Percentiles rank a stretch among this genome's conserved stretches.
Evolutionary conservation across 441 rosid species (phyloP).

Genomic region (Biscutella auriculata): DNA sequence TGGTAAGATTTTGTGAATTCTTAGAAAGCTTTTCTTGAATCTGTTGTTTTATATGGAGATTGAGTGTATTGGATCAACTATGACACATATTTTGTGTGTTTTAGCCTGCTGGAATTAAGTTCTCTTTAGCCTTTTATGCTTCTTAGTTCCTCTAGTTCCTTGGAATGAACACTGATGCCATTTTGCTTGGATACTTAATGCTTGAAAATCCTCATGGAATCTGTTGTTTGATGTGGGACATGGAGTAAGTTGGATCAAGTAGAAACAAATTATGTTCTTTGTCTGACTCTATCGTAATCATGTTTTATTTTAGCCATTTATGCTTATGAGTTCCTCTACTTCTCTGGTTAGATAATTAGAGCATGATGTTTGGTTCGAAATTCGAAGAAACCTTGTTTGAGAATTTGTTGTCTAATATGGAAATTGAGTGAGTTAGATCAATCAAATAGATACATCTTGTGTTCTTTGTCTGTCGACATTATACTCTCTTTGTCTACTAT

Average conservation of each 20-base stretch:
- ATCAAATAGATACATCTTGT: not conserved
- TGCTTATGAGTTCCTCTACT: not conserved
- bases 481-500: not conserved
- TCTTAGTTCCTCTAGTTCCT: not conserved
- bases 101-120: not conserved
- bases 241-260: not conserved
- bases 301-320: not conserved
- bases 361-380: not conserved
- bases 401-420: not conserved
- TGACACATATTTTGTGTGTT: not conserved
- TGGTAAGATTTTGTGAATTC: slow-evolving; percentile 48
- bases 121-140: not conserved
- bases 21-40: no score
- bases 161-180: no score
- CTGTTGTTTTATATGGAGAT: no score
- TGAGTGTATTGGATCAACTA: no score
- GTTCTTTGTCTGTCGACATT: not conserved
- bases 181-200: no score
- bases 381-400: no score
- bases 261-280: not conserved
- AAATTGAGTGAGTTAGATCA: not conserved
- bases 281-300: not conserved
- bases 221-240: not conserved
- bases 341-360: no score
- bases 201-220: no score